Evolutionary conservation across 306 rosid species (phyloP), one percentile per base, ranked within the genome.

Genomic region (Gillenia trifoliata): DNA sequence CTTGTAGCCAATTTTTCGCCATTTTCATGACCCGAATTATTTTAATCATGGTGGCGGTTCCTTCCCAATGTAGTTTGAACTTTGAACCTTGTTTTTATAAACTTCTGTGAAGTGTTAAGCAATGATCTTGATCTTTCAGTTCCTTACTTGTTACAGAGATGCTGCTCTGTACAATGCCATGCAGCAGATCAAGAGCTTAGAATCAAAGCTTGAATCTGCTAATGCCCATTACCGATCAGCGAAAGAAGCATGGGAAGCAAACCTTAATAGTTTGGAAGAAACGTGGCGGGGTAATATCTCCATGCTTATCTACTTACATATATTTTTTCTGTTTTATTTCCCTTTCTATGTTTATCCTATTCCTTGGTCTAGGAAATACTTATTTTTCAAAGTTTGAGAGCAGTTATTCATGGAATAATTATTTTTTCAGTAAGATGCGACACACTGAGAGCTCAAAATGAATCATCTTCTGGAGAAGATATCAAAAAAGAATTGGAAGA

Each of bases 211-310:
- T 28, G 88, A 87, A 77, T 87, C 89, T 71, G 81, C 81, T 66
- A 87, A 83, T 83, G 79, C 83, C 74, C 82, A 83, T 74, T 89
- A 90, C 82, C 86, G 81, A 38, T 85, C 86, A 70, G 98, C 93
- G 75, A 95, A 89, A 84, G 95, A 89, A 86, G 86, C 87, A 79
- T 92, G 98, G 99, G 99, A 91, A 80, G 79, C 71, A 61, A 88
- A 83, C 86, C 96, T 95, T 70, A 88, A 81, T 75, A 95, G 85
- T 85, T 84, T 92, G 82, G 99, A 90, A 86, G 99, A 95, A 83
- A 90, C 89, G 56, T 95, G 99, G 99, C 87, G 85, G 79, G 79
- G 99, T 95, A 92, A 79, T 78, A 76, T 43, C 36, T 73, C 31
- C 62, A 33, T 77, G 56, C 80, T 64, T 75, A 70, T 73, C 75